These are phyloP conservation scores for Ambrosia trifida DNA, from an alignment of 129 eudicot genomes.

Conservation along the genomic window DNA sequence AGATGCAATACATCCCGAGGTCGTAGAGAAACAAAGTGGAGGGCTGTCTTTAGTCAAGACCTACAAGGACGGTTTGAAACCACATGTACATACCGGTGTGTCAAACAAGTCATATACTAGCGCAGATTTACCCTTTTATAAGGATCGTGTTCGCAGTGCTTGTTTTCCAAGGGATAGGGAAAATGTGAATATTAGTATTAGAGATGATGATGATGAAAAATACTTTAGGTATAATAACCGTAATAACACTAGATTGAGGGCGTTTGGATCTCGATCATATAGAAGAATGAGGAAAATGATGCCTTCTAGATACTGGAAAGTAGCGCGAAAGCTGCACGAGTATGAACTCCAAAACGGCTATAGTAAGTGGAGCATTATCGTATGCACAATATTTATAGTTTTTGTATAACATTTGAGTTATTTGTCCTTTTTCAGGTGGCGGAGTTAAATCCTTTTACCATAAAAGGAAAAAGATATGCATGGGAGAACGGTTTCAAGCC, in stretches of 20 bases:
- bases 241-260: conserved; percentile 55
- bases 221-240: conserved; percentile 52
- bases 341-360: conserved; percentile 39
- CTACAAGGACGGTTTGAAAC: conserved; percentile 36
- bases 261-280: conserved; percentile 61
- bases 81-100: conserved; percentile 48
- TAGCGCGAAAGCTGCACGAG: conserved; percentile 59
- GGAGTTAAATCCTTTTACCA: conserved; percentile 54
- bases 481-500: conserved; percentile 48
- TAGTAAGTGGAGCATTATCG: conserved; percentile 49
- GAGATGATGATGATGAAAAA: conserved; percentile 98
- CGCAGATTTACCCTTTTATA: conserved; percentile 61
- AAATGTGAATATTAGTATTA: conserved; percentile 61
- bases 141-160: conserved; percentile 51
- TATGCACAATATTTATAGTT: background rate
- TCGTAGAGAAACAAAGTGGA: conserved; percentile 36
- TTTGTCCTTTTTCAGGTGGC: conserved; percentile 43
- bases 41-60: conserved; percentile 40
- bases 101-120: conserved; percentile 55
- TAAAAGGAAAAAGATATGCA: conserved; percentile 56
- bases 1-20: conserved; percentile 31
- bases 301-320: conserved; percentile 77
- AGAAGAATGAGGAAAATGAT: conserved; percentile 71
- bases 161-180: conserved; percentile 52
- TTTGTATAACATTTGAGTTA: background rate